A percentile compares a stretch with the other conserved stretches of the same genome.
Conservation (phyloP, 1,284 basidiomycete genomes). For the Trametes polyzona region DNA sequence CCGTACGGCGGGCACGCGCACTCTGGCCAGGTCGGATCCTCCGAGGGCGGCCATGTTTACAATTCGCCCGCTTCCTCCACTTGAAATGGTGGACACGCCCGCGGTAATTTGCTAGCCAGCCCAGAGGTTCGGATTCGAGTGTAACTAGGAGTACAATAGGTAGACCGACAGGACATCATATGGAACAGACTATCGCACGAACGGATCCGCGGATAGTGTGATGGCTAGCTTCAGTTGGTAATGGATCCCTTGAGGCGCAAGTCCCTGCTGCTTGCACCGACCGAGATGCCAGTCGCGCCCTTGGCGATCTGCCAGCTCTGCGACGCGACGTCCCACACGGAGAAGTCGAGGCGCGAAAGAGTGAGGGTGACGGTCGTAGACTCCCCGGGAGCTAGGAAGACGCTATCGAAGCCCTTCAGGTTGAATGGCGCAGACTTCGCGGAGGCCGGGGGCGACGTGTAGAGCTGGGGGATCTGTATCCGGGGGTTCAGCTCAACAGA, state of each 20-base stretch:
- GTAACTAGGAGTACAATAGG: not conserved
- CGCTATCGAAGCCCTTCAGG: constrained; percentile 68
- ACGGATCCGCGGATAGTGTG: too few species aligned
- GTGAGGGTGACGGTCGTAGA: constrained; percentile 50
- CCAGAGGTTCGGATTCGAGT: not conserved
- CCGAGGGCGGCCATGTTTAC: constrained; percentile 17
- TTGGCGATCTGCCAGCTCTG: constrained; percentile 33
- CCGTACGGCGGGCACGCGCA: constrained; percentile 13
- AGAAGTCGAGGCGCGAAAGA: constrained; percentile 63
- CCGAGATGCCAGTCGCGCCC: constrained; percentile 31
- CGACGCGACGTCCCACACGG: constrained; percentile 32
- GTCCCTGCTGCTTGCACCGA: constrained; percentile 36
- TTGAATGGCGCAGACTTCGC: constrained; percentile 64
- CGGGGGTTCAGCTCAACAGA: not conserved
- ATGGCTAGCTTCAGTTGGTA: constrained; percentile 34
- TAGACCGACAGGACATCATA: too few species aligned
- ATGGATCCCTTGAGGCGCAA: constrained; percentile 37
- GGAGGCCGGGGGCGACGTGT: constrained; percentile 59
- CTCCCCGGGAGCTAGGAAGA: constrained; percentile 52
- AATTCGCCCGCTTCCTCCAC: not conserved
- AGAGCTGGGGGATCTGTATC: constrained; percentile 70
- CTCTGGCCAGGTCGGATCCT: constrained; percentile 13
- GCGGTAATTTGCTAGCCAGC: not conserved
- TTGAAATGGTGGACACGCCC: not conserved
- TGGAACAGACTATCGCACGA: not conserved